These are phyloP conservation scores for Rhodosporidiobolus sp. DNA, from an alignment of 768 basidiomycete species.

Conservation along the genomic window DNA sequence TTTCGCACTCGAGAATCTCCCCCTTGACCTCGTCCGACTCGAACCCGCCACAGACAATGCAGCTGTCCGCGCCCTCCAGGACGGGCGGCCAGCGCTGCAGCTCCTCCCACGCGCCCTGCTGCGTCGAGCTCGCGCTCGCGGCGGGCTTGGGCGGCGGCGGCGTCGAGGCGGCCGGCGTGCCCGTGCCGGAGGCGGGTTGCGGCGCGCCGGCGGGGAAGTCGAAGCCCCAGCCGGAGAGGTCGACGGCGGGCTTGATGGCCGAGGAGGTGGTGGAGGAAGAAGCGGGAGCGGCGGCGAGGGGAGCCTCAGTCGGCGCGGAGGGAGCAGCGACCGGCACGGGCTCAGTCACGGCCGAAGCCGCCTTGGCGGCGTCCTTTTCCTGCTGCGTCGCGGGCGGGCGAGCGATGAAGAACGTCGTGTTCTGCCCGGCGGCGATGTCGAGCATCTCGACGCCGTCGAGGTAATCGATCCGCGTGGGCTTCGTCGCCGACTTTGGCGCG, in stretches of 20 bases:
- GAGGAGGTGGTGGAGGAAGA: not conserved
- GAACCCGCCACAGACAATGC: constrained; percentile 69
- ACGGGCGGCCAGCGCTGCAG: constrained; percentile 76
- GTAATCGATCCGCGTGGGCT: constrained; percentile 56
- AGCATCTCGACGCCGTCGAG: constrained; percentile 73
- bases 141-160: not conserved
- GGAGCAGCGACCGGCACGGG: not conserved
- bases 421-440: constrained; percentile 75
- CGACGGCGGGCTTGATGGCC: constrained; percentile 22
- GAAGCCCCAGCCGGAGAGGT: constrained; percentile 37
- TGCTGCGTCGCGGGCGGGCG: constrained; percentile 53
- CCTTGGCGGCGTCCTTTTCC: constrained; percentile 20
- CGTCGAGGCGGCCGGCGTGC: not conserved
- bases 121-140: constrained; percentile 15
- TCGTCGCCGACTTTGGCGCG: constrained; percentile 42
- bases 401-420: constrained; percentile 79
- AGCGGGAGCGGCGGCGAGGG: not conserved
- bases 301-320: not conserved
- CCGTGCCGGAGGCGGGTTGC: not conserved
- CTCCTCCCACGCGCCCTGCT: constrained; percentile 66
- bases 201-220: not conserved
- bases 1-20: constrained; percentile 81
- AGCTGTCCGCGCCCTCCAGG: constrained; percentile 63
- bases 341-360: not conserved
- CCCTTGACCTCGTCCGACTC: constrained; percentile 58